Conservation (phyloP, 495 filamentous ascomycete species). For the Aspergillus mulundensis region DNA sequence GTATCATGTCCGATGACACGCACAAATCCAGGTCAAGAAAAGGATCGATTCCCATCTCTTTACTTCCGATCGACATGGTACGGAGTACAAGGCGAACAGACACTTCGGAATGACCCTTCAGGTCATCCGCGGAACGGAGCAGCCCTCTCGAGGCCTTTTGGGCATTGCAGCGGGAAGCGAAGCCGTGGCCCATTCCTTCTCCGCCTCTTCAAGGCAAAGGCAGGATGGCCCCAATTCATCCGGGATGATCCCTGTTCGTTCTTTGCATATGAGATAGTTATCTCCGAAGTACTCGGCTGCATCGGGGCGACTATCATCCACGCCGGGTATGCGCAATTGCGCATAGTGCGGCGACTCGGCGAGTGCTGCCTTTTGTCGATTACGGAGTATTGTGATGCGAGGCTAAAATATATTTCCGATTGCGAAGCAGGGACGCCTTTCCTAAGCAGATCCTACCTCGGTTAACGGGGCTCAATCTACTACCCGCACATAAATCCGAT, state of each 20-base stretch:
- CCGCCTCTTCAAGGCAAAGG: constrained; percentile 1
- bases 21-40: neutral
- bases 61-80: neutral
- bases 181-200: neutral
- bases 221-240: constrained; percentile 1
- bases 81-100: neutral
- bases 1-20: constrained; percentile 18
- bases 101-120: neutral
- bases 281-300: too few species aligned
- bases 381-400: neutral
- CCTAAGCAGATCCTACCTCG: neutral
- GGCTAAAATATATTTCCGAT: neutral
- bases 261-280: constrained; percentile 20
- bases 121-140: neutral
- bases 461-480: neutral
- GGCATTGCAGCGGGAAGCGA: neutral
- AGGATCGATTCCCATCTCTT: neutral
- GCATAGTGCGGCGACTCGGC: too few species aligned
- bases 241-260: constrained; percentile 13
- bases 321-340: neutral
- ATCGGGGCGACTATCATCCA: neutral
- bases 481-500: too few species aligned
- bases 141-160: constrained; percentile 6
- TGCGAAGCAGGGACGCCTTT: neutral
- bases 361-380: neutral